Evolutionary conservation across 73 alveolate species (phyloP).

Genomic region (Paramecium biaurelia): DNA sequence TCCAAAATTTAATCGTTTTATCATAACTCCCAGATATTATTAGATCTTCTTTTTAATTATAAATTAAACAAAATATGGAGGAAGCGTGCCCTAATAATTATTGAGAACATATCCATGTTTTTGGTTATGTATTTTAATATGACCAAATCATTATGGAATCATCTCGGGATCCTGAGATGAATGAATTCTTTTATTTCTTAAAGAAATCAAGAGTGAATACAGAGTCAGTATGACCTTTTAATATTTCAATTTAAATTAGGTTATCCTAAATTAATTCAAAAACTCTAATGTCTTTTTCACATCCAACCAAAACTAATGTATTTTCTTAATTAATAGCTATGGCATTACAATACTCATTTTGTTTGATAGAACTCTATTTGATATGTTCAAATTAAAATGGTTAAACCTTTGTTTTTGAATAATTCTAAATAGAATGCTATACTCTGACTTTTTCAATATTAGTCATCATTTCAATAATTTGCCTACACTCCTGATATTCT

Average conservation of each 20-base stretch:
- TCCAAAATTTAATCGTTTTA: background rate
- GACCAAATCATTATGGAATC: background rate
- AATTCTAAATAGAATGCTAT: no score
- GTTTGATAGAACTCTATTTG: background rate
- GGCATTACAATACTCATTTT: background rate
- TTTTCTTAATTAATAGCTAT: background rate
- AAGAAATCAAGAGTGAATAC: background rate
- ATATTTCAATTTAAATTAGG: no score
- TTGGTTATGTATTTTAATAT: no score
- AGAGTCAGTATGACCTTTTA: background rate
- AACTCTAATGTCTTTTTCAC: background rate
- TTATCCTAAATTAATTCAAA: background rate
- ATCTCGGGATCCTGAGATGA: background rate
- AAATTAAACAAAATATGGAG: background rate
- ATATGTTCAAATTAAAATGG: background rate
- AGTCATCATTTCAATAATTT: background rate
- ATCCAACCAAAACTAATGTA: background rate
- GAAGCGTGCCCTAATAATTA: background rate
- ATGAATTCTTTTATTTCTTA: background rate
- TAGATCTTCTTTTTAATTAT: background rate
- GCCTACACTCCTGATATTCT: background rate
- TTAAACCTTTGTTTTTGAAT: no score
- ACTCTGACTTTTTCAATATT: background rate
- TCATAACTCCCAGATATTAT: background rate
- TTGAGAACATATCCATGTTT: background rate